phyloP scores from a whole-genome alignment of 176 grass and related monocot genomes.

The Thinopyrum elongatum region DNA sequence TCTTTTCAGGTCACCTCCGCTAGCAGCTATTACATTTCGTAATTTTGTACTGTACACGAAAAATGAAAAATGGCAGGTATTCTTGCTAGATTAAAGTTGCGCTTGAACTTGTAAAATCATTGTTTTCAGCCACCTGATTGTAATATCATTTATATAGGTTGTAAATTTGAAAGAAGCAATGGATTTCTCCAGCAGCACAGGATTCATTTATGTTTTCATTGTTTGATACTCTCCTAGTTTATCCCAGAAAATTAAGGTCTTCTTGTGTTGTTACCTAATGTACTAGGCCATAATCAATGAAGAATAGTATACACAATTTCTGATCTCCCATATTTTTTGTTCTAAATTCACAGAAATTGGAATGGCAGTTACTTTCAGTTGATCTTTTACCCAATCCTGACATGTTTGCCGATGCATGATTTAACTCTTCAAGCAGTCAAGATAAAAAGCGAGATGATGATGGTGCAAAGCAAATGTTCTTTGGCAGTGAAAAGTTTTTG shows the following conservation, averaged over 20 bases:
- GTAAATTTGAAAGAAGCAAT: slow-evolving; percentile 99
- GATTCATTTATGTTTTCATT: slow-evolving; percentile 98
- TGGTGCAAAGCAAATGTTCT: slow-evolving; percentile 90
- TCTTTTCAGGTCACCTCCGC: slow-evolving; percentile 81
- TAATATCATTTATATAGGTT: slow-evolving; percentile 44
- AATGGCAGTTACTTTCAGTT: slow-evolving; percentile 87
- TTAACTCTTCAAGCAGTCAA: slow-evolving; percentile 61
- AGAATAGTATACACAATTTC: background rate
- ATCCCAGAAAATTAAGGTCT: slow-evolving; percentile 27
- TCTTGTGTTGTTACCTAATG: slow-evolving; percentile 9
- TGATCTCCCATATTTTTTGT: slow-evolving; percentile 29
- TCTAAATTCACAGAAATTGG: slow-evolving; percentile 74
- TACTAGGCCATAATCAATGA: slow-evolving; percentile 19
- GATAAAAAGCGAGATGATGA: slow-evolving; percentile 72
- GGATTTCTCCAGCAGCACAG: slow-evolving; percentile 88
- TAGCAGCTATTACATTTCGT: slow-evolving; percentile 91
- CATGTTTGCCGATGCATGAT: slow-evolving; percentile 83
- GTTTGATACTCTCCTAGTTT: slow-evolving; percentile 41
- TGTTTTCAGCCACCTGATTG: slow-evolving; percentile 27
- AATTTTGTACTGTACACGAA: slow-evolving; percentile 91
- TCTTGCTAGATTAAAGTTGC: slow-evolving; percentile 25
- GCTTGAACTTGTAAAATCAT: background rate
- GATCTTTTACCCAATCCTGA: slow-evolving; percentile 97
- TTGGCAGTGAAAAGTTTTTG: slow-evolving; percentile 93
- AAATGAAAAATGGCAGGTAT: slow-evolving; percentile 98